These are phyloP conservation scores for Toxoplasma gondii DNA, from an alignment of 169 alveolate genomes.

Conservation along the genomic window DNA sequence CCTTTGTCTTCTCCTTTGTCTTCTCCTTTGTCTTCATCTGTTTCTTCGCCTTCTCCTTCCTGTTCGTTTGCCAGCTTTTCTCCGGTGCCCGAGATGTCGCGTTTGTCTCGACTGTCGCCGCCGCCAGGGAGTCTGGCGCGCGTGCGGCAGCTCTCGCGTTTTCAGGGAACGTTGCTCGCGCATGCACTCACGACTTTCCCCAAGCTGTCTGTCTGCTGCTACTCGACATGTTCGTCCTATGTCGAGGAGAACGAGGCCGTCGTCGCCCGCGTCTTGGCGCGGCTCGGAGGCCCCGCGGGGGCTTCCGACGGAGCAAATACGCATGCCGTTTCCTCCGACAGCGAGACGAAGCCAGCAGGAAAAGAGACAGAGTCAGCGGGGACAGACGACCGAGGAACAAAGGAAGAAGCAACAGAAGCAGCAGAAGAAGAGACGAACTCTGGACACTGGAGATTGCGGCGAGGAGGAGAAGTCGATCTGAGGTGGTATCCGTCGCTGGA, in stretches of 20 bases:
- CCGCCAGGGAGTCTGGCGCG: conserved; percentile 22
- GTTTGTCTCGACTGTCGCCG: background rate
- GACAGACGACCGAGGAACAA: background rate
- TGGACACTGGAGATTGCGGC: background rate
- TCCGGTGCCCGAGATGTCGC: background rate
- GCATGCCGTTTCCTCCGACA: background rate
- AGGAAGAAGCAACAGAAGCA: background rate
- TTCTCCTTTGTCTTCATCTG: background rate
- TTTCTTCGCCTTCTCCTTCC: background rate
- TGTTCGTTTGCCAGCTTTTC: background rate
- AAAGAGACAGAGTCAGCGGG: background rate
- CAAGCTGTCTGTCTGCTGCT: conserved; percentile 66
- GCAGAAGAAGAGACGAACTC: background rate
- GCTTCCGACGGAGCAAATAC: background rate
- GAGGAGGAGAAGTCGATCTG: conserved; percentile 5
- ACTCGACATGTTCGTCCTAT: conserved; percentile 78
- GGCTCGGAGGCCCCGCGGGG: background rate
- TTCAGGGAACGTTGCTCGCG: conserved; percentile 70
- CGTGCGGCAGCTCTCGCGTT: conserved; percentile 68
- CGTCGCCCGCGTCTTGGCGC: conserved; percentile 52
- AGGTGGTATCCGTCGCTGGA: conserved; percentile 54
- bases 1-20: background rate
- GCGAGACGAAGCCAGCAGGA: background rate
- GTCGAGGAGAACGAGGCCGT: conserved; percentile 78
- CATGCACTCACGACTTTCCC: conserved; percentile 74